Conservation (phyloP, 306 rosid genomes). For the Cucurbita moschata region DNA sequence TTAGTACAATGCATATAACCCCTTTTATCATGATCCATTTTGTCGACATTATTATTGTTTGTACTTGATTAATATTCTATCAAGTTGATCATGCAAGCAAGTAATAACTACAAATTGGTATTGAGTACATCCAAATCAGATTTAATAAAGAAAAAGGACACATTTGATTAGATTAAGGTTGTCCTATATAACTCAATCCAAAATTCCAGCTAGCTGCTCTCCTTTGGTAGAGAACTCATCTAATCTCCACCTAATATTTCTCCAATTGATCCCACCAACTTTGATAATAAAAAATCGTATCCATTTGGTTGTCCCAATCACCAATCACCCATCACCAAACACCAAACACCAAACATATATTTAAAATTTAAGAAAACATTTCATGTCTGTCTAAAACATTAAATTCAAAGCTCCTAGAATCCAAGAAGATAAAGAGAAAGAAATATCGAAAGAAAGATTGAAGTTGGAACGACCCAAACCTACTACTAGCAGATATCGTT, state of each 20-base stretch:
- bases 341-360: background rate
- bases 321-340: background rate
- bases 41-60: too few relatives aligned
- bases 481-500: too few relatives aligned
- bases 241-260: background rate
- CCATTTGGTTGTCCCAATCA: slow-evolving; percentile 1
- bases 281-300: background rate
- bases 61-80: too few relatives aligned
- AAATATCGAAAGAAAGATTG: background rate
- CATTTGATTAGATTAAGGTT: background rate
- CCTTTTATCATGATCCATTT: too few relatives aligned
- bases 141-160: background rate
- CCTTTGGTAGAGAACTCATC: background rate
- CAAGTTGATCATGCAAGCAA: too few relatives aligned
- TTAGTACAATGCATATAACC: too few relatives aligned
- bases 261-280: background rate
- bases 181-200: background rate
- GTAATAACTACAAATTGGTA: too few relatives aligned
- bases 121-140: too few relatives aligned
- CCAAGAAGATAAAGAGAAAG: background rate
- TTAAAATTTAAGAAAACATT: background rate
- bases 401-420: background rate
- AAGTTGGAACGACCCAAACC: too few relatives aligned
- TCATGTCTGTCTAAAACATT: background rate
- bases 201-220: background rate